Percentiles rank a stretch among this genome's conserved stretches.
Evolutionary conservation across 257 asterid species (phyloP).

Genomic region (Osmanthus fragrans): DNA sequence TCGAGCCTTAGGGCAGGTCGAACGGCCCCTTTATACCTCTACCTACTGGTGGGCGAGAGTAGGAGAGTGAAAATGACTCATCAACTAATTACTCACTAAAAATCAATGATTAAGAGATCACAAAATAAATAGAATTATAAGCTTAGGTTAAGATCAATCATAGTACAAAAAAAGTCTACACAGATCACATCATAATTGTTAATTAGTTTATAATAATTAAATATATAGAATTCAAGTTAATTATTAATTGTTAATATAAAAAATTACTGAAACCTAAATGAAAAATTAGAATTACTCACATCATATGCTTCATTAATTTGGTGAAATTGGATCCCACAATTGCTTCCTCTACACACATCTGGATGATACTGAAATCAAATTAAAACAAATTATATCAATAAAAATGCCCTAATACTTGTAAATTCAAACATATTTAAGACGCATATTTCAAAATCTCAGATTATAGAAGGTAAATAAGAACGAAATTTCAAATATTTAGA

Average conservation of each 20-base stretch:
- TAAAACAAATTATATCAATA: background rate
- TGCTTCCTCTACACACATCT: slow-evolving; percentile 81
- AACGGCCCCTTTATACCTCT: background rate
- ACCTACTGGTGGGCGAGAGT: background rate
- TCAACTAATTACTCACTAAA: slow-evolving; percentile 20
- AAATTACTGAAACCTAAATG: background rate
- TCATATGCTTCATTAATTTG: slow-evolving; percentile 80
- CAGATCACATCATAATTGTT: background rate
- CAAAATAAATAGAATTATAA: background rate
- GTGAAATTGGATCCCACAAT: slow-evolving; percentile 56
- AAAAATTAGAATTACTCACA: slow-evolving; percentile 39
- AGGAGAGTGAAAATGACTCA: slow-evolving; percentile 12
- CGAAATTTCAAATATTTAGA: no score
- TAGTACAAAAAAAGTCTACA: background rate
- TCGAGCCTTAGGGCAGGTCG: background rate
- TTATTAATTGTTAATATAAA: background rate
- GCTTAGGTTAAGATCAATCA: background rate
- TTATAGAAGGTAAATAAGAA: no score
- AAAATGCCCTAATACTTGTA: background rate
- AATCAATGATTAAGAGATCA: slow-evolving; percentile 4
- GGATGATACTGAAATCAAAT: slow-evolving; percentile 79
- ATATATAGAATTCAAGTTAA: background rate
- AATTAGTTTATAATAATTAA: background rate
- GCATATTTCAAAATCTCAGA: no score
- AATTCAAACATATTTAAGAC: no score